Conservation (phyloP, 1,139 yeast genomes). For the Magnusiomyces clavatus region DNA sequence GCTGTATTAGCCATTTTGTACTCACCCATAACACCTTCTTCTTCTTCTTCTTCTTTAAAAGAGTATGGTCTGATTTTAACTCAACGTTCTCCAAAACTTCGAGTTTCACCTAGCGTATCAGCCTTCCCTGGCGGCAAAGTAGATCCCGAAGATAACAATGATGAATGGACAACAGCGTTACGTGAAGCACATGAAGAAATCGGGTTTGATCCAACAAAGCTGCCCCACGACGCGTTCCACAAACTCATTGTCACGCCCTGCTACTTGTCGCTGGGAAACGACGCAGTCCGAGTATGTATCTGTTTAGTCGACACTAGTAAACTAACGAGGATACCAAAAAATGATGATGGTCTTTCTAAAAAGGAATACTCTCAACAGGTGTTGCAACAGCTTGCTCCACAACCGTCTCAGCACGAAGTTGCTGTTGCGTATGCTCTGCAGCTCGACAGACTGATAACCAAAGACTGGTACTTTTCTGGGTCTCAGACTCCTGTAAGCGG, state of each 20-base stretch:
- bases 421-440: constrained; percentile 22
- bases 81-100: constrained; percentile 57
- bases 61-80: constrained; percentile 68
- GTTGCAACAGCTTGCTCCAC: constrained; percentile 15
- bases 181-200: constrained; percentile 81
- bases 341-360: background rate
- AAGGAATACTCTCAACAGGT: background rate
- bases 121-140: constrained; percentile 91
- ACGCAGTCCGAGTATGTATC: constrained; percentile 73
- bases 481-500: constrained; percentile 2
- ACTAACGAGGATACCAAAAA: no score
- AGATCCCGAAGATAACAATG: constrained; percentile 37
- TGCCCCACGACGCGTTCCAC: constrained; percentile 36
- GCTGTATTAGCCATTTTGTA: constrained; percentile 66
- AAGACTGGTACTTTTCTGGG: constrained; percentile 10
- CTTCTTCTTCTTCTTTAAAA: constrained; percentile 42
- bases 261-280: constrained; percentile 63
- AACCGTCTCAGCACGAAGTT: constrained; percentile 22
- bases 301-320: constrained; percentile 41
- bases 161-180: constrained; percentile 64
- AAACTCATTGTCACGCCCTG: constrained; percentile 56
- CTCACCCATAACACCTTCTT: background rate
- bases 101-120: constrained; percentile 74
- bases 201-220: constrained; percentile 51
- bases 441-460: constrained; percentile 16